Base-by-base conservation (phyloP, 768 basidiomycete genomes). In the Hygrophoropsis aurantiaca region DNA sequence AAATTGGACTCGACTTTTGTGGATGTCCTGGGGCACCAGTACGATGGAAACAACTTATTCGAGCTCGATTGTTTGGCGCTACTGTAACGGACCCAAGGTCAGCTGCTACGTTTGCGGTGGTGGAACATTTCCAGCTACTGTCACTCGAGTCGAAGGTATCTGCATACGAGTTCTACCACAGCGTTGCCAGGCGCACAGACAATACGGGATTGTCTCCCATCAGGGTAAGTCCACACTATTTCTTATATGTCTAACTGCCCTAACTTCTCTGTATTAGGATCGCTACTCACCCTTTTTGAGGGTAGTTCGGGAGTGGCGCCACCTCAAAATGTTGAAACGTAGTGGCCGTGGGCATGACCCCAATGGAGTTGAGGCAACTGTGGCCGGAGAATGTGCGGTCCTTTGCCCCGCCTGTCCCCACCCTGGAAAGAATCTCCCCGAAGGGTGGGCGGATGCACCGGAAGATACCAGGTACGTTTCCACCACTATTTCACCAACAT, bases 351-450 rank as follows among this genome's bases (percentile, higher is more conserved):
- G 52, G n/a, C 51, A 61, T 33, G 52, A 56, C 23, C 32, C 35
- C 4, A n/a, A 20, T 9, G 52, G 60, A 15, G 38, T 58, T 4
- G 35, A 34, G 1, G 48, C 50, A 1, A 67, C 67, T 6, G 5
- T 9, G 6, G 23, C 44, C 5, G 67, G 67, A 2, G 58, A 59
- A 27, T 56, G 59, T 2, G 52, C 58, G 0, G 35, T 68, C 0
- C 10, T 44, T 6, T 70, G 67, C 37, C 60, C 60, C 2, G 56
- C 60, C 0, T 69, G 66, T 44, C 66, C 60, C 0, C 54, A 59
- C 2, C 64, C 61, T 0, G 59, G 56, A 1, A 53, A 54, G 0
- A 67, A 68, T 46, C 47, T 66, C 2, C 57, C 59, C 0, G 45
- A 39, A 0, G 34, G 47, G 6, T 65, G 58, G 58, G 21, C 51